Percentiles rank a stretch among this genome's conserved stretches.
Evolutionary conservation across 2,329 filamentous ascomycete genomes (phyloP).

Genomic region (Mollisiaceae sp.): DNA sequence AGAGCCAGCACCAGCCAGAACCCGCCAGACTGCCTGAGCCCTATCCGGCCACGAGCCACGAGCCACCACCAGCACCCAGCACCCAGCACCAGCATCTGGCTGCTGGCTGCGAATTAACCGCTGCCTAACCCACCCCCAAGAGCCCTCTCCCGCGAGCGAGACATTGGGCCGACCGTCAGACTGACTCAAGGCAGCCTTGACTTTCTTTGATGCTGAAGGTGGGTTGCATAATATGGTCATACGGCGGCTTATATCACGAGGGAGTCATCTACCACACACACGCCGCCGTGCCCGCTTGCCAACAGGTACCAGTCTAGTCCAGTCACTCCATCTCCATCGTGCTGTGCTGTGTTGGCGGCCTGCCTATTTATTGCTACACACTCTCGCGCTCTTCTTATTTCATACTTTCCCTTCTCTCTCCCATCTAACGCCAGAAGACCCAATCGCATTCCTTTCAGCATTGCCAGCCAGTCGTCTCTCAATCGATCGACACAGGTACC

Average conservation of each 20-base stretch:
- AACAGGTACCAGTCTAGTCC: conserved; percentile 16
- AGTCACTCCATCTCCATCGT: conserved; percentile 4
- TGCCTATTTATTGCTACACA: conserved; percentile 25
- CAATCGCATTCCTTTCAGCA: conserved; percentile 18
- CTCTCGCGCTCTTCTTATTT: conserved; percentile 33
- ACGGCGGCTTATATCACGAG: conserved; percentile 36
- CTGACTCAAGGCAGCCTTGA: conserved; percentile 24
- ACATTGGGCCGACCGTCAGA: conserved; percentile 19
- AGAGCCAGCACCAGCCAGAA: neutral
- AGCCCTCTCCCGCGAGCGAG: neutral
- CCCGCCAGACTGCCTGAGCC: too few species aligned
- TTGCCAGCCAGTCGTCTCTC: conserved; percentile 2
- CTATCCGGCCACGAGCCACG: too few species aligned
- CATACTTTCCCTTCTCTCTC: conserved; percentile 19
- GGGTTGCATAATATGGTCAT: conserved; percentile 31
- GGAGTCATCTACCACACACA: conserved; percentile 28
- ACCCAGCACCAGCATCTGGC: too few species aligned
- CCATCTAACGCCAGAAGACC: conserved; percentile 10
- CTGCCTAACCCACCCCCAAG: conserved; percentile 10
- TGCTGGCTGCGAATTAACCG: conserved; percentile 24
- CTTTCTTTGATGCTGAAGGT: conserved; percentile 5
- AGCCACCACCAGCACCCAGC: too few species aligned
- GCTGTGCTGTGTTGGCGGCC: neutral
- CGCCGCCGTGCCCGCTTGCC: conserved; percentile 5
- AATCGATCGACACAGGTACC: conserved; percentile 18